A percentile compares a stretch with the other conserved stretches of the same genome.
phyloP scores from a whole-genome alignment of 257 asterid species.

The Solanum okadae region DNA sequence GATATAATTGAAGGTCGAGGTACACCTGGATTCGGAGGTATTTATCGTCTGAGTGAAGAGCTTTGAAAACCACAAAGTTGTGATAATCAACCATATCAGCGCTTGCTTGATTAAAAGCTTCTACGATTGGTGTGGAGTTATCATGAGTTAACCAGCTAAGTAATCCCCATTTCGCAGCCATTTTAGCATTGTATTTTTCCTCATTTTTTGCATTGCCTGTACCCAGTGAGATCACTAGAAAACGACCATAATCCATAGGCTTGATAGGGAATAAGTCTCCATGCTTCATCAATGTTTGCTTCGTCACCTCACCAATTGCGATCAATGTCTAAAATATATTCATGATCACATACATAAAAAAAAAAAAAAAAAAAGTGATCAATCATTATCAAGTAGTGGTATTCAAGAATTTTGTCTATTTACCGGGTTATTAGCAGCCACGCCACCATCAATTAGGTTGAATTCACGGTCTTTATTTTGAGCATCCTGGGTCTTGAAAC shows the following conservation, averaged over 20 bases:
- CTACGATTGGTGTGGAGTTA: slow-evolving; percentile 26
- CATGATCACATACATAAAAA: neutral
- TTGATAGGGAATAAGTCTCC: slow-evolving; percentile 30
- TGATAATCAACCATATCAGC: slow-evolving; percentile 53
- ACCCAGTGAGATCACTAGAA: slow-evolving; percentile 49
- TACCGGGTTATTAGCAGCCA: slow-evolving; percentile 61
- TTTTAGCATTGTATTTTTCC: slow-evolving; percentile 21
- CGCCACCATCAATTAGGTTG: slow-evolving; percentile 62
- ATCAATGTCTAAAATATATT: slow-evolving; percentile 30
- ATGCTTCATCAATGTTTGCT: slow-evolving; percentile 14
- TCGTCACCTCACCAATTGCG: slow-evolving; percentile 40
- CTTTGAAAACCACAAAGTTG: slow-evolving; percentile 37
- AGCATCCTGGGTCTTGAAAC: slow-evolving; percentile 30
- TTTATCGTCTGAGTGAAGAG: slow-evolving; percentile 36
- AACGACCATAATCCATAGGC: slow-evolving; percentile 32
- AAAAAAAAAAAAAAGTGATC: neutral
- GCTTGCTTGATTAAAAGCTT: slow-evolving; percentile 31
- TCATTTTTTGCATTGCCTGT: slow-evolving; percentile 41
- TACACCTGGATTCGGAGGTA: slow-evolving; percentile 59
- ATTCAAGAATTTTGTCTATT: neutral
- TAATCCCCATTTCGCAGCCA: slow-evolving; percentile 47
- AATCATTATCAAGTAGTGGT: too few relatives aligned
- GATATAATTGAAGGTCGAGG: neutral
- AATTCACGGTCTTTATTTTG: slow-evolving; percentile 16
- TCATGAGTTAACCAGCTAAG: slow-evolving; percentile 36